Evolutionary conservation across 371 early-diverging fungal species (phyloP), one percentile per base, ranked within the genome.

Genomic region (Coelomomyces lativittatus): DNA sequence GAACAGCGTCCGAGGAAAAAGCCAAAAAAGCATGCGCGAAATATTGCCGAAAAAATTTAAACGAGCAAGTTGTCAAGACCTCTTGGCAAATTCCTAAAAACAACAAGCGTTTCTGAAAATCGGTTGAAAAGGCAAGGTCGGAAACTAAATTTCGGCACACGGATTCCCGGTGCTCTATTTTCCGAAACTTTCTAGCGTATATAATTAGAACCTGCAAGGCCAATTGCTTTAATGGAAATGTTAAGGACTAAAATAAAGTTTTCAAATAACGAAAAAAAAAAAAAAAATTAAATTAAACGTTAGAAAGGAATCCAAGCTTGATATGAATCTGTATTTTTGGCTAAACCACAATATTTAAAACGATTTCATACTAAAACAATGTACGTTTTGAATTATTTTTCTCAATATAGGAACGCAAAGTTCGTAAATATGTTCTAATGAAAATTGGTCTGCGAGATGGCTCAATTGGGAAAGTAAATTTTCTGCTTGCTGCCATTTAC

Each of bases 371-470:
- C n/a, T n/a, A n/a, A n/a, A n/a, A 10, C 15, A 15, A 17, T 30
- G 6, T 25, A 47, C 48, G 38, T 47, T 39, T 24, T 15, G 28
- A 7, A 47, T 25, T 26, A 47, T 47, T 26, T 29, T 24, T 39
- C 24, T 21, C 15, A 47, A 39, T n/a, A 47, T 39, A 12, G 48
- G 48, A 5, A 47, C 12, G 21, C 48, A 47, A 2, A 34, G 15
- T 11, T 34, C 35, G 15, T 34, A 31, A 29, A 47, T 28, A n/a
- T 46, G 44, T 6, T 47, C 48, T 10, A 39, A 29, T 17, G 35
- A 36, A 47, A 47, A 47, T 19, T 47, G 28, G n/a, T 40, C 48
- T n/a, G 43, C 19, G 21, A 44, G 39, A 7, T 47, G 24, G 14
- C 19, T 26, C 25, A 21, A 11, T 25, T 47, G 41, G 19, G 24